Evolutionary conservation across 495 filamentous ascomycete genomes (phyloP).

Genomic region (Alectoria sarmentosa): DNA sequence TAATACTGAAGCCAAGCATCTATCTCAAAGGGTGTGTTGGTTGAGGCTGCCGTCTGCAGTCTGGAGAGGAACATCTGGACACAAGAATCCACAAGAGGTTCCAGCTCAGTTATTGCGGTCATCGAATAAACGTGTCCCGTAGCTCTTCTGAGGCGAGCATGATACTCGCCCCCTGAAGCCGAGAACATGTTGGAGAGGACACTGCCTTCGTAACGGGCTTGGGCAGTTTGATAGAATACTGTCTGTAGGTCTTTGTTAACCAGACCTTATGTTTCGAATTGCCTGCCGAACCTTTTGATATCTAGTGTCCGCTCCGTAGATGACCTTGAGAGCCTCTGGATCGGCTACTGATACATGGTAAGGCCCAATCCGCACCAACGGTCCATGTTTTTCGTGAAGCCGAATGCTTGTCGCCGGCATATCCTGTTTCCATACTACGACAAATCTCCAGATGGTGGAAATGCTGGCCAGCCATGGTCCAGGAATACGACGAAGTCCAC

Average conservation of each 20-base stretch:
- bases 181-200: slow-evolving; percentile 68
- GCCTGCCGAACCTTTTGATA: slow-evolving; percentile 55
- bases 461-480: slow-evolving; percentile 7
- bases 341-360: slow-evolving; percentile 60
- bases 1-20: slow-evolving; percentile 72
- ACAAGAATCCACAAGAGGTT: slow-evolving; percentile 65
- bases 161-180: slow-evolving; percentile 65
- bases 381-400: slow-evolving; percentile 59
- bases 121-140: slow-evolving; percentile 71
- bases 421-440: background rate
- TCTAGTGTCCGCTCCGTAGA: slow-evolving; percentile 76
- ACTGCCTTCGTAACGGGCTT: slow-evolving; percentile 53
- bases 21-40: slow-evolving; percentile 50
- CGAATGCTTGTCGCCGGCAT: background rate
- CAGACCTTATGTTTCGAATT: background rate
- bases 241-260: background rate
- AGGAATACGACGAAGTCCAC: background rate
- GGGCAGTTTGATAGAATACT: slow-evolving; percentile 16
- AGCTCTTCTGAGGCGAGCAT: slow-evolving; percentile 60
- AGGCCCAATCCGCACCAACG: slow-evolving; percentile 64
- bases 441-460: slow-evolving; percentile 6
- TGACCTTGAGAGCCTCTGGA: slow-evolving; percentile 59
- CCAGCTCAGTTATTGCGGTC: slow-evolving; percentile 64
- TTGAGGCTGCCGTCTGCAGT: slow-evolving; percentile 48
- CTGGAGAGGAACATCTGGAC: slow-evolving; percentile 56